Conservation (phyloP, 2,329 filamentous ascomycete genomes). For the Aspergillus piperis region DNA sequence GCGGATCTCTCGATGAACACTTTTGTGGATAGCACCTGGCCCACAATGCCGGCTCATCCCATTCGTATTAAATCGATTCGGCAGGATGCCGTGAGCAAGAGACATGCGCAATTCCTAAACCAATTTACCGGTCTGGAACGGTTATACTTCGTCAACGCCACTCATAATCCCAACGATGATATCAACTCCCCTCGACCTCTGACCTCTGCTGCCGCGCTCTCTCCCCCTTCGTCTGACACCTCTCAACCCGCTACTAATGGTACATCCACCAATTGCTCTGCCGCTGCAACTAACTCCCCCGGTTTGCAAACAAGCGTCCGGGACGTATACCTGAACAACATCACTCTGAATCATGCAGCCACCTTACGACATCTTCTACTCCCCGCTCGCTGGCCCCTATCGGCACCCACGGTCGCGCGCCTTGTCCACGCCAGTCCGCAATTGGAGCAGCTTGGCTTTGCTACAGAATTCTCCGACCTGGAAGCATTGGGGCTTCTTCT, state of each 20-base stretch:
- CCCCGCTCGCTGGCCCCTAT: constrained; percentile 57
- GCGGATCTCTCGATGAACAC: constrained; percentile 45
- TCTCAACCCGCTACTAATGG: constrained; percentile 17
- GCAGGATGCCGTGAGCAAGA: constrained; percentile 51
- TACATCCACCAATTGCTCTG: constrained; percentile 26
- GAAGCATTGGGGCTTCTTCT: constrained; percentile 42
- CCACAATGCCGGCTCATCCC: constrained; percentile 30
- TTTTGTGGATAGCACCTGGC: constrained; percentile 61
- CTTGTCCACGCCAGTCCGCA: constrained; percentile 58
- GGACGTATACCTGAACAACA: constrained; percentile 53
- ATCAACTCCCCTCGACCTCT: constrained; percentile 35
- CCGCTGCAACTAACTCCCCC: constrained; percentile 26
- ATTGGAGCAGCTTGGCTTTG: constrained; percentile 60
- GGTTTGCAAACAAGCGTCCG: constrained; percentile 37
- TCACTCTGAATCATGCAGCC: constrained; percentile 54
- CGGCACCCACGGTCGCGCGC: constrained; percentile 50
- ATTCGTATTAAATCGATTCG: constrained; percentile 51
- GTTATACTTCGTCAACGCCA: constrained; percentile 54
- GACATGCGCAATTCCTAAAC: constrained; percentile 46
- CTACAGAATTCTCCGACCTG: constrained; percentile 46
- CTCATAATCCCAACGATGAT: constrained; percentile 30
- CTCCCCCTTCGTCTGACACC: constrained; percentile 29
- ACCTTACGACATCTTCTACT: constrained; percentile 60
- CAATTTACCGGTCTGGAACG: constrained; percentile 50
- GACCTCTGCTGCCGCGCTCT: constrained; percentile 26